Base-by-base conservation (phyloP, 441 rosid species). In the Flueggea neowawraea region DNA sequence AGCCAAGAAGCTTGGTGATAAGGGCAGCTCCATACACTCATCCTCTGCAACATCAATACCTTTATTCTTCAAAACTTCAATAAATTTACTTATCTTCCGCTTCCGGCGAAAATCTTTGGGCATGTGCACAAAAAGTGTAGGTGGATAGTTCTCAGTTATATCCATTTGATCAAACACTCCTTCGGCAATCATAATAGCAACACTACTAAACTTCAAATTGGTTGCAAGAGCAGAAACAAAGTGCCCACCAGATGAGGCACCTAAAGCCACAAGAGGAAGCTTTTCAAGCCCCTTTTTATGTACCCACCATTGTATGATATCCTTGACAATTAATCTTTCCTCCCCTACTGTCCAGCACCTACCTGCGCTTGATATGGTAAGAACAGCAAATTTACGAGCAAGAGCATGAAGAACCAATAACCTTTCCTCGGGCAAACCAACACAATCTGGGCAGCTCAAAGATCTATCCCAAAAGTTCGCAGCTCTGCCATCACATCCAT, bases 181-280 rank as follows among this genome's bases (percentile, higher is more conserved):
- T 79, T 83, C 96, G 0, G 96, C 90, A 55, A 94, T 86, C 99
- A 94, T 94, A 66, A 94, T 78, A 17, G 81, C 68, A 43, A 91
- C 71, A 73, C 96, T 83, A 69, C 84, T 84, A 31, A 91, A 94
- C 76, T 66, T 74, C 73, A 91, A 52, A 31, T 52, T 64, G 6
- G 63, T 66, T 22, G 96, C 94, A 12, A 94, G 84, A 11, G 85
- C 84, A 55, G 99, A 91, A 55, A 89, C 84, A 71, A 94, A 94
- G 77, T 87, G 74, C 3, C 96, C 96, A 73, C 97, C 96, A 45
- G 99, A 94, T 12, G 99, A 91, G 63, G 99, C 99, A 16, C 99
- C 99, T 67, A 91, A 74, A 52, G 87, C 96, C 52, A 86, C 90
- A 59, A 91, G 84, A 58, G 96, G 99, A 70, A 94, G 86, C 63